Conservation (phyloP, 2,329 filamentous ascomycete species). For the Colletotrichum nymphaeae region DNA sequence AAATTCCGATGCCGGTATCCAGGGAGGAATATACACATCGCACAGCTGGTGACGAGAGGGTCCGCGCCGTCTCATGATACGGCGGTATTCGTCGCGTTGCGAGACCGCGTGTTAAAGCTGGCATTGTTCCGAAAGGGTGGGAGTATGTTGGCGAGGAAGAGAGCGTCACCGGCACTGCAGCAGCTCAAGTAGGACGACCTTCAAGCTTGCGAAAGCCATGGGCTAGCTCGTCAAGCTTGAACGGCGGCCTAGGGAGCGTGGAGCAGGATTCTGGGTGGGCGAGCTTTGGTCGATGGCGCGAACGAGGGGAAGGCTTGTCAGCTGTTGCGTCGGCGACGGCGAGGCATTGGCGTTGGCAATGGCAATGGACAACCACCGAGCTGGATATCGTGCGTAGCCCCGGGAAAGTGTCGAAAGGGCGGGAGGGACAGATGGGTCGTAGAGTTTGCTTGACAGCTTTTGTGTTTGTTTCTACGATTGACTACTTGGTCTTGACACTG, state of each 20-base stretch:
- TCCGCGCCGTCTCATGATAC: conserved; percentile 6
- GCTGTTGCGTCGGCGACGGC: conserved; percentile 24
- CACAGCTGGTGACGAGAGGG: background rate
- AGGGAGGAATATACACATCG: background rate
- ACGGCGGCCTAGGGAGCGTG: background rate
- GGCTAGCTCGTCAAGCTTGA: conserved; percentile 13
- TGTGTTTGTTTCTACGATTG: background rate
- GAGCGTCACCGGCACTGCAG: conserved; percentile 31
- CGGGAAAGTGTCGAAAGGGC: background rate
- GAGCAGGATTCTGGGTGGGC: background rate
- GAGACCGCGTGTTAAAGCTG: conserved; percentile 13
- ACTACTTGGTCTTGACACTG: background rate
- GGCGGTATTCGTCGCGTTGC: conserved; percentile 29
- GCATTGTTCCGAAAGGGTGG: conserved; percentile 23
- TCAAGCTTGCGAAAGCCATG: conserved; percentile 32
- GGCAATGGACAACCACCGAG: conserved; percentile 22
- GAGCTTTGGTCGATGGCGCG: conserved; percentile 5
- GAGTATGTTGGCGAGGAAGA: background rate
- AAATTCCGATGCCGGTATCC: background rate
- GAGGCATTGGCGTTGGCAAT: conserved; percentile 35
- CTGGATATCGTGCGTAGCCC: background rate
- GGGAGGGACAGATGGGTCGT: background rate
- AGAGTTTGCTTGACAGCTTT: background rate
- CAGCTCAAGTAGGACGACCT: conserved; percentile 30
- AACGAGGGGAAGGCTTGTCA: conserved; percentile 21